phyloP scores from a whole-genome alignment of 192 early-diverging fungal species.

The Backusella liffmaniae region DNA sequence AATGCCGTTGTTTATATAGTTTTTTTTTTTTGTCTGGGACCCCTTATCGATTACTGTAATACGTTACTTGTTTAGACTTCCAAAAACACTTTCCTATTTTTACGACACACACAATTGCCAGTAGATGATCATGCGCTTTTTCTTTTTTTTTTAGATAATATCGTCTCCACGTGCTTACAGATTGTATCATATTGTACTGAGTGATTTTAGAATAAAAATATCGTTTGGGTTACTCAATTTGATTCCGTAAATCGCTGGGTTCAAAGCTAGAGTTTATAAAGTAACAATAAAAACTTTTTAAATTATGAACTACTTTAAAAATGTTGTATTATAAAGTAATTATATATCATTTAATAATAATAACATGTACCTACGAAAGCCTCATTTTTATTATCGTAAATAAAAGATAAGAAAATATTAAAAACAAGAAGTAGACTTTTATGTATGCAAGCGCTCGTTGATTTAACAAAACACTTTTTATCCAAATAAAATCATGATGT shows the following conservation, averaged over 20 bases:
- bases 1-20: neutral
- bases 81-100: neutral
- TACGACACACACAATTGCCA: neutral
- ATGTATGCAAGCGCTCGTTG: neutral
- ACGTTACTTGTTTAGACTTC: neutral
- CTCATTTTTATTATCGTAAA: neutral
- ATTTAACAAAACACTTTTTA: neutral
- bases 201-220: neutral
- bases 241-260: neutral
- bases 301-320: neutral
- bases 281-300: slow-evolving; percentile 3
- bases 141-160: neutral
- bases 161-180: slow-evolving; percentile 3
- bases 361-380: neutral
- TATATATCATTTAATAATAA: neutral
- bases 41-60: slow-evolving; percentile 17
- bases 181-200: slow-evolving; percentile 10
- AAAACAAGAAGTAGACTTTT: neutral
- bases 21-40: slow-evolving; percentile 6
- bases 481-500: slow-evolving; percentile 6
- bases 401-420: neutral
- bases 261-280: neutral
- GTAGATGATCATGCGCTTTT: slow-evolving; percentile 13
- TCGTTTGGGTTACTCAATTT: neutral
- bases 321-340: neutral